Evolutionary conservation across 2,329 filamentous ascomycete genomes (phyloP), one percentile per base, ranked within the genome.

Genomic region (Colletotrichum tanaceti): DNA sequence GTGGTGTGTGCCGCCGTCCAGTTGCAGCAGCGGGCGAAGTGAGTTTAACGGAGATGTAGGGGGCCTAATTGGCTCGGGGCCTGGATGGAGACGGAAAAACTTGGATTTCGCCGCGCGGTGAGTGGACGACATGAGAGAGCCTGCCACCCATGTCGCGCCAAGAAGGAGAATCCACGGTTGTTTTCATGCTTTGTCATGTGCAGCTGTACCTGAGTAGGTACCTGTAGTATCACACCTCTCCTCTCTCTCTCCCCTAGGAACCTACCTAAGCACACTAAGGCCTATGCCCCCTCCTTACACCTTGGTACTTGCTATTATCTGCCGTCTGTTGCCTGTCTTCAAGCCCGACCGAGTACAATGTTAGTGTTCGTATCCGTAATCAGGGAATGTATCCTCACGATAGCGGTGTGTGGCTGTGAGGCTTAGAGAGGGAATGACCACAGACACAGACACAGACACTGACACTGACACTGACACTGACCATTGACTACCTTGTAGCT

Each of bases 371-470:
- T n/a, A n/a, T n/a, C n/a, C n/a, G n/a, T n/a, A n/a, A n/a, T n/a
- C n/a, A n/a, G n/a, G n/a, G n/a, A n/a, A 44, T 22, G 14, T 38
- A 13, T 46, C 46, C 1, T 14, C 5, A 22, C 3, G 10, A 44
- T 22, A 11, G 18, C 32, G 35, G 35, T 35, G 41, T 60, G 65
- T 65, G 65, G 65, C 62, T 68, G 65, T 68, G 62, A 60, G 57
- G 55, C 55, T 57, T 60, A 55, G 65, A 43, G 32, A 44, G 39
- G 22, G 32, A n/a, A 39, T 39, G 61, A 44, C 32, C 32, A 35
- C 32, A 32, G 32, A 10, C 32, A 35, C 9, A 32, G 9, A 32
- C 32, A n/a, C n/a, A n/a, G n/a, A n/a, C n/a, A n/a, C n/a, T n/a
- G n/a, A n/a, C 32, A 35, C 32, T 10, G 32, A 10, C 32, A 35